Evolutionary conservation across 2,329 filamentous ascomycete species (phyloP).

Genomic region (Rhexocercosporidium sp.): DNA sequence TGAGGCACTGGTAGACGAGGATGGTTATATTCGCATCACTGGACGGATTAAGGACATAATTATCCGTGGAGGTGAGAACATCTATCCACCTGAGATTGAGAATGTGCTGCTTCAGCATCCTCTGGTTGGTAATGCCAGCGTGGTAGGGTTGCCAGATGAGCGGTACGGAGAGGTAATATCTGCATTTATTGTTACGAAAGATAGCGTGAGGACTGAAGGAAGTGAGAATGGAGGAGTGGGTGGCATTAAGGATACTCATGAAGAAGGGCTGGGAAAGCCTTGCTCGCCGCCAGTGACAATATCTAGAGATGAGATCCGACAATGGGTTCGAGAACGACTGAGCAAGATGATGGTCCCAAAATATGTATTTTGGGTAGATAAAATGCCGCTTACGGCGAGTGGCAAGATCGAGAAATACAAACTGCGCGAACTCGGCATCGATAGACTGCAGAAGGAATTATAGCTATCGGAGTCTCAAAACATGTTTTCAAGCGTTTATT

Average conservation of each 20-base stretch:
- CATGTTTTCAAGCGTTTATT: too few relatives aligned
- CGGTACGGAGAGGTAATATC: slow-evolving; percentile 70
- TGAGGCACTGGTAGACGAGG: slow-evolving; percentile 51
- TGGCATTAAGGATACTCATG: too few relatives aligned
- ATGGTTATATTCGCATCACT: slow-evolving; percentile 13
- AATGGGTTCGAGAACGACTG: neutral
- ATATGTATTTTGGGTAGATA: slow-evolving; percentile 9
- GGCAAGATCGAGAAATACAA: slow-evolving; percentile 16
- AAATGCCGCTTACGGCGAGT: slow-evolving; percentile 11
- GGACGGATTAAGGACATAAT: slow-evolving; percentile 23
- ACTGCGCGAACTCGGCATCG: neutral
- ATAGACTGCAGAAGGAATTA: neutral
- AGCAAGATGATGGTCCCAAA: slow-evolving; percentile 14
- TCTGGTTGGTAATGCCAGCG: slow-evolving; percentile 60
- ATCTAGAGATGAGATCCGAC: neutral
- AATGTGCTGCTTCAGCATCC: slow-evolving; percentile 14
- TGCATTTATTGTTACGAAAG: slow-evolving; percentile 51
- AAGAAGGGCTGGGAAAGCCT: neutral
- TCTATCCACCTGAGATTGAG: slow-evolving; percentile 22
- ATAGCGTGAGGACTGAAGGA: neutral
- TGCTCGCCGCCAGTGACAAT: neutral
- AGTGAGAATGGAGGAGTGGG: neutral
- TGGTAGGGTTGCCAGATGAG: slow-evolving; percentile 67
- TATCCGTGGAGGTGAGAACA: slow-evolving; percentile 24
- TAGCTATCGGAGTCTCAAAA: neutral